Evolutionary conservation across 768 basidiomycete species (phyloP).

Genomic region (Sutorius australiensis): DNA sequence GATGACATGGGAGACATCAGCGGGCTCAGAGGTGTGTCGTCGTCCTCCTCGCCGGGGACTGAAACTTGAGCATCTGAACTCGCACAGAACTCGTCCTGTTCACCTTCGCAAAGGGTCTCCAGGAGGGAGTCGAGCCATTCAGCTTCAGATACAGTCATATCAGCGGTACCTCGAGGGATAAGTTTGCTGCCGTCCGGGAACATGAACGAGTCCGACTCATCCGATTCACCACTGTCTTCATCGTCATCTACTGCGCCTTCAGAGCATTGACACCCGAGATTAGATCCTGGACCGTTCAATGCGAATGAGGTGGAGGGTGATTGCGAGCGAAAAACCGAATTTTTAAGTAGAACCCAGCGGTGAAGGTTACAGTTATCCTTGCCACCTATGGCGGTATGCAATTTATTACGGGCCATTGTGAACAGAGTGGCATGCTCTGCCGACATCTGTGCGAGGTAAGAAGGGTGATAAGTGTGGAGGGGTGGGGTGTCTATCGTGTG

Average conservation of each 20-base stretch:
- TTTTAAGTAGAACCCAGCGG: slow-evolving; percentile 87
- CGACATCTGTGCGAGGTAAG: slow-evolving; percentile 39
- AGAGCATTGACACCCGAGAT: slow-evolving; percentile 29
- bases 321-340: slow-evolving; percentile 62
- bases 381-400: slow-evolving; percentile 57
- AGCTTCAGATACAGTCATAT: slow-evolving; percentile 56
- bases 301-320: slow-evolving; percentile 35
- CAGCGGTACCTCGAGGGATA: slow-evolving; percentile 30
- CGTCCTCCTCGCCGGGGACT: slow-evolving; percentile 60
- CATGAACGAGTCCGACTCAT: slow-evolving; percentile 67
- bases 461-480: slow-evolving; percentile 4
- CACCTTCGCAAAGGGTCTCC: slow-evolving; percentile 68
- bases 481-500: slow-evolving; percentile 19
- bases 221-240: slow-evolving; percentile 41
- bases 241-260: slow-evolving; percentile 45
- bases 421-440: slow-evolving; percentile 49
- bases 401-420: slow-evolving; percentile 67
- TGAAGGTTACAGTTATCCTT: slow-evolving; percentile 74
- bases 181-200: slow-evolving; percentile 73
- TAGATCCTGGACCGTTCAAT: slow-evolving; percentile 16
- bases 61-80: slow-evolving; percentile 46
- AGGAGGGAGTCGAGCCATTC: slow-evolving; percentile 81
- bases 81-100: slow-evolving; percentile 55
- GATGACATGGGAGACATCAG: slow-evolving; percentile 69
- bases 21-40: slow-evolving; percentile 52